Evolutionary conservation across 768 basidiomycete species (phyloP).

Genomic region (Goffeauzyma gilvescens): DNA sequence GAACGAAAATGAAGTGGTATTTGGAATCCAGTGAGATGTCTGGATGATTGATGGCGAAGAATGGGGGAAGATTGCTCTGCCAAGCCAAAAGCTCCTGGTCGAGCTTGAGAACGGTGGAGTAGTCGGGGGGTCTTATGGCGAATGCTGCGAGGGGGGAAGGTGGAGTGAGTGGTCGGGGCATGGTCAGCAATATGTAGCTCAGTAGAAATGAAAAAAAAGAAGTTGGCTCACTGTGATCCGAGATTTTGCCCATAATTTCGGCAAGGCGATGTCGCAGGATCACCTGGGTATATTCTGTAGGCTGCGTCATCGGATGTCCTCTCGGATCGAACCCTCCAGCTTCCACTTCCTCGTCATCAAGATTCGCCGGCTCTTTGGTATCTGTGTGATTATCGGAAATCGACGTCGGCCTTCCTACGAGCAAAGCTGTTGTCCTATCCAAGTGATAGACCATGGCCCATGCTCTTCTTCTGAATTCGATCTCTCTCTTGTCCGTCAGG

Average conservation of each 20-base stretch:
- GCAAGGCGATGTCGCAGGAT: constrained; percentile 31
- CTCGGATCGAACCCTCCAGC: constrained; percentile 26
- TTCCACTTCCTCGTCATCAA: constrained; percentile 32
- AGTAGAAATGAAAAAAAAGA: background rate
- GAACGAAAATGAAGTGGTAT: constrained; percentile 31
- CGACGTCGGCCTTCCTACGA: constrained; percentile 31
- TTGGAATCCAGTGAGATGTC: constrained; percentile 28
- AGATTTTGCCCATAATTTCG: constrained; percentile 32
- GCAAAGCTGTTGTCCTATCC: constrained; percentile 31
- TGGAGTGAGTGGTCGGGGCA: background rate
- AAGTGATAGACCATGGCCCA: constrained; percentile 32
- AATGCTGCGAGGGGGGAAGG: constrained; percentile 15
- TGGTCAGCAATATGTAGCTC: background rate
- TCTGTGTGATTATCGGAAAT: constrained; percentile 33
- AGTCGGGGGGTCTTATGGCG: constrained; percentile 31
- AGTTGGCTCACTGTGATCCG: constrained; percentile 23
- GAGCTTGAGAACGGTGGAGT: constrained; percentile 31
- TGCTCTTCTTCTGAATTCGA: constrained; percentile 31
- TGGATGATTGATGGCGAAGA: constrained; percentile 26
- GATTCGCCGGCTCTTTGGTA: constrained; percentile 30
- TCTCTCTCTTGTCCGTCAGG: constrained; percentile 29
- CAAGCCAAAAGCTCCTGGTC: constrained; percentile 31
- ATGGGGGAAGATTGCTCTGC: constrained; percentile 21
- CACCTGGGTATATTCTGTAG: constrained; percentile 32
- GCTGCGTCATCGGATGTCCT: constrained; percentile 29